Evolutionary conservation across 2,329 filamentous ascomycete genomes (phyloP).

Genomic region (Ascochyta viciae-villosae): DNA sequence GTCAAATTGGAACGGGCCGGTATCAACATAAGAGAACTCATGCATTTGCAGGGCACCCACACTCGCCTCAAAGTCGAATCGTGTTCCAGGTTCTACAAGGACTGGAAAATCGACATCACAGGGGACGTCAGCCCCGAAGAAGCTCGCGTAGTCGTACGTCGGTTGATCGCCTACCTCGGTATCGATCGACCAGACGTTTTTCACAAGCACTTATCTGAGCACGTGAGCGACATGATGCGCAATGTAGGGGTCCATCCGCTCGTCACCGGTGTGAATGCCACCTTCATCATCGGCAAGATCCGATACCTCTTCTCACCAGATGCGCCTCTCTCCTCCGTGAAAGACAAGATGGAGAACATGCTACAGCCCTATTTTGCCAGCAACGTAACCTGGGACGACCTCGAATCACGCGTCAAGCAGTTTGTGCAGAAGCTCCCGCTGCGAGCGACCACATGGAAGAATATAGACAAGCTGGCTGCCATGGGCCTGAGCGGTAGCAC

Average conservation of each 20-base stretch:
- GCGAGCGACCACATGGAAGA: conserved; percentile 31
- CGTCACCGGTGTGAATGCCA: conserved; percentile 30
- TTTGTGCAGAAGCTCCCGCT: conserved; percentile 27
- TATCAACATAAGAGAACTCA: not conserved
- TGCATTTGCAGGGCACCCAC: conserved; percentile 17
- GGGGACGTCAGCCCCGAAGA: conserved; percentile 33
- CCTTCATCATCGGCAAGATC: conserved; percentile 32
- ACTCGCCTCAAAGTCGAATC: conserved; percentile 26
- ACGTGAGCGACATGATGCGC: conserved; percentile 20
- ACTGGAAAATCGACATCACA: conserved; percentile 28
- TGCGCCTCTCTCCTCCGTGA: conserved; percentile 2
- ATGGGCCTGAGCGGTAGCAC: conserved; percentile 28
- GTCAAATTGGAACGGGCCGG: conserved; percentile 16
- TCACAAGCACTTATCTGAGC: not conserved
- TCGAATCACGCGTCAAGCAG: conserved; percentile 25
- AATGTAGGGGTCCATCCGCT: conserved; percentile 31
- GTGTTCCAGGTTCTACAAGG: conserved; percentile 20
- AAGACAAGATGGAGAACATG: conserved; percentile 18
- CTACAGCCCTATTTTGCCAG: conserved; percentile 22
- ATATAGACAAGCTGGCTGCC: conserved; percentile 30
- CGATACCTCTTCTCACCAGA: conserved; percentile 17
- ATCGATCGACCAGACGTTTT: conserved; percentile 1
- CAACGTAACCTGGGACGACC: conserved; percentile 22
- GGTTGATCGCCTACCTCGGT: conserved; percentile 21
- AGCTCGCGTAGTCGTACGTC: conserved; percentile 30